A percentile compares a stretch with the other conserved stretches of the same genome.
phyloP scores from a whole-genome alignment of 805 yeast genomes.

The Candida sithepensis region DNA sequence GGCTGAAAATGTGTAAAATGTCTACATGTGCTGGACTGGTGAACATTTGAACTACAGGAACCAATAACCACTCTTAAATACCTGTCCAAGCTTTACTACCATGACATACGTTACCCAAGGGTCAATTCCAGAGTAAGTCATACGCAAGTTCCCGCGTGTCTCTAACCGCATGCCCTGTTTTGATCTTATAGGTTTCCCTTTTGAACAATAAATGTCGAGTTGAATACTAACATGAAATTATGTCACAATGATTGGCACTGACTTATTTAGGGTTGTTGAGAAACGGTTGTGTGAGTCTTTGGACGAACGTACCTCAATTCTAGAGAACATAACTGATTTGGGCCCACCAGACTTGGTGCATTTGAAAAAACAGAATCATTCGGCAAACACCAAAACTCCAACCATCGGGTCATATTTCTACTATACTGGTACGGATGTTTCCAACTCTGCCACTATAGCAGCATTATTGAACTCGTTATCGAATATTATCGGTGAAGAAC shows the following conservation, averaged over 20 bases:
- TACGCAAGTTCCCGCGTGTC: too few species aligned
- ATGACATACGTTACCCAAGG: conserved; percentile 47
- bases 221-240: conserved; percentile 14
- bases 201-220: too few species aligned
- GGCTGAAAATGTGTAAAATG: too few species aligned
- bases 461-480: conserved; percentile 69
- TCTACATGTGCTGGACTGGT: too few species aligned
- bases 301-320: conserved; percentile 58
- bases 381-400: conserved; percentile 33
- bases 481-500: conserved; percentile 54
- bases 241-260: background rate
- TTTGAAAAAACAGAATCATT: conserved; percentile 36
- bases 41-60: too few species aligned
- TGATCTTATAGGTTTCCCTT: too few species aligned
- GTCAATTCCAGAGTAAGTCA: conserved; percentile 63
- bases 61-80: too few species aligned
- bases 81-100: too few species aligned
- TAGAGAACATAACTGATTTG: conserved; percentile 56
- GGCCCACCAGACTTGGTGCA: conserved; percentile 71
- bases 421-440: conserved; percentile 71
- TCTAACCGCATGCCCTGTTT: too few species aligned
- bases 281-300: conserved; percentile 45
- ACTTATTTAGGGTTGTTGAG: conserved; percentile 47
- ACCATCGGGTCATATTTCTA: conserved; percentile 71
- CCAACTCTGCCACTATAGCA: conserved; percentile 74